These are phyloP conservation scores for Umbelopsis sp. DNA, from an alignment of 192 early-diverging fungal species.

Conservation along the genomic window DNA sequence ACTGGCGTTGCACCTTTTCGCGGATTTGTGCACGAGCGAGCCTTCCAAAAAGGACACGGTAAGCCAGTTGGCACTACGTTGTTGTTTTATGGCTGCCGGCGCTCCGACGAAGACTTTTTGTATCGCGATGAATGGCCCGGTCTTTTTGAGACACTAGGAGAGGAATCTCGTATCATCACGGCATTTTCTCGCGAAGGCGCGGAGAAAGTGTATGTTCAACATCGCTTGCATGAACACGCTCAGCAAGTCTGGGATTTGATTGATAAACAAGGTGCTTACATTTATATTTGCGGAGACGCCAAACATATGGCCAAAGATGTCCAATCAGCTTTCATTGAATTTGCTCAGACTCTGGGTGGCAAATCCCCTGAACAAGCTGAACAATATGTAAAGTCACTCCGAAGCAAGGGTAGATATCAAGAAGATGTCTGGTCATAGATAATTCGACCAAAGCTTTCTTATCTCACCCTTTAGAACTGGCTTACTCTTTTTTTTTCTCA, in stretches of 20 bases:
- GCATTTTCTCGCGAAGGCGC: conserved; percentile 86
- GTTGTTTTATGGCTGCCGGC: conserved; percentile 95
- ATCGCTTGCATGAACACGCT: conserved; percentile 76
- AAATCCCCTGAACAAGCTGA: conserved; percentile 69
- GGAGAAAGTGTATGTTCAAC: conserved; percentile 95
- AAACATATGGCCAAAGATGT: conserved; percentile 99
- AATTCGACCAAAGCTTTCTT: neutral
- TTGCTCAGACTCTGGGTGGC: conserved; percentile 72
- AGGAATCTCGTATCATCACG: conserved; percentile 73
- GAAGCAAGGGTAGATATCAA: conserved; percentile 82
- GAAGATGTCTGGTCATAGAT: conserved; percentile 94
- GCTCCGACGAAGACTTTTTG: conserved; percentile 83
- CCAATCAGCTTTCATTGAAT: conserved; percentile 63
- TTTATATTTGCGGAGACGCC: conserved; percentile 97
- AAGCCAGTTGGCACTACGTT: conserved; percentile 80
- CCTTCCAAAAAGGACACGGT: conserved; percentile 58
- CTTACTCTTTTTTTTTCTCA: no score
- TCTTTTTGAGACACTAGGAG: conserved; percentile 64
- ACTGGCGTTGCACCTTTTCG: conserved; percentile 99
- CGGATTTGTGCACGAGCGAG: conserved; percentile 92
- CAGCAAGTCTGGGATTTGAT: conserved; percentile 83
- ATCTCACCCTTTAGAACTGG: no score
- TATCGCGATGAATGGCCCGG: conserved; percentile 82
- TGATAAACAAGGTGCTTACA: conserved; percentile 72
- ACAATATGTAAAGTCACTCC: conserved; percentile 86